Base-by-base conservation (phyloP, 1,284 basidiomycete species). In the Cutaneotrichosporon spelunceum region DNA sequence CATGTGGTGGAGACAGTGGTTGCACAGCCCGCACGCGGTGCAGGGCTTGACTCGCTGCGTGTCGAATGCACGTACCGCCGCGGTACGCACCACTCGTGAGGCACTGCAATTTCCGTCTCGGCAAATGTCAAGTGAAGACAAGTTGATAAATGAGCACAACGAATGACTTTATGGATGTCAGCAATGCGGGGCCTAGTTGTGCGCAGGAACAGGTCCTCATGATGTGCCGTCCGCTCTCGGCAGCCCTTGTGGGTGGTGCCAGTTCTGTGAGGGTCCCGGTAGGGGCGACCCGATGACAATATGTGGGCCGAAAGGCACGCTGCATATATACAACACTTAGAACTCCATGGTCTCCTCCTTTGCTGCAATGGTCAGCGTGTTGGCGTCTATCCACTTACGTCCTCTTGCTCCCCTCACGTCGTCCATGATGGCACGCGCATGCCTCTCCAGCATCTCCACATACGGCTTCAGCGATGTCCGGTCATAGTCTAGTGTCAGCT, bases 371-470 rank as follows among this genome's bases (percentile, higher is more conserved):
- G 48, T 52, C 24, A 42, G 47, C 48, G 5, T 4, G 16, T n/a
- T 23, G 9, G 36, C 19, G 16, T 13, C 34, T 29, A 23, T 9
- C 24, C 24, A 44, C 56, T n/a, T 44, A 53, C 36, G 36, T 27
- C 10, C 30, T 11, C 7, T 21, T 14, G n/a, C 26, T 33, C 27
- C 16, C 48, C 45, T 56, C 24, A 56, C 74, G 61, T 81, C 82
- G 53, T 74, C 72, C 58, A 83, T 67, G n/a, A 85, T 70, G 3
- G 69, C 79, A 16, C 78, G 68, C 21, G 81, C 79, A 64, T 97
- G 90, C 70, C 83, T 83, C 65, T 98, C 91, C 65, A 99, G 81
- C 82, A 96, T 85, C 54, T 94, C 90, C 39, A 99, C 88, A 72
- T 93, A 98, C 3, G 90, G 89, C 71, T 87, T 89, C 65, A 99